These are phyloP conservation scores for Acer negundo DNA, from an alignment of 345 rosid genomes.

Conservation along the genomic window DNA sequence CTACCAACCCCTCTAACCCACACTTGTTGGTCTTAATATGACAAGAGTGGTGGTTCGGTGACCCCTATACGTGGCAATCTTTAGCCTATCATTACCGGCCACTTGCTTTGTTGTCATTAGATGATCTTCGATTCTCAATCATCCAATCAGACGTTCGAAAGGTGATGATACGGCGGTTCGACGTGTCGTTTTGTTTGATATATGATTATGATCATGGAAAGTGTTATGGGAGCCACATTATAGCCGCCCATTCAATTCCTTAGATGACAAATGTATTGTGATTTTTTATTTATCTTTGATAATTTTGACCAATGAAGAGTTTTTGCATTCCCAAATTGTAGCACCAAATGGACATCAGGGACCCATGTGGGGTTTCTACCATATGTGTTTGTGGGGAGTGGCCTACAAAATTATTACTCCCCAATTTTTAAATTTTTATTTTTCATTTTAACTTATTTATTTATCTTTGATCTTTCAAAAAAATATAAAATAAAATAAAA, in stretches of 20 bases:
- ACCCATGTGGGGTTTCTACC: conserved; percentile 25
- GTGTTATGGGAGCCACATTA: conserved; percentile 28
- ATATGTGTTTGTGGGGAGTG: conserved; percentile 9
- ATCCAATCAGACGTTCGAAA: conserved; percentile 17
- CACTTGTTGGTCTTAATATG: conserved; percentile 13
- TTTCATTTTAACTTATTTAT: no score
- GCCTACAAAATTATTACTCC: conserved; percentile 25
- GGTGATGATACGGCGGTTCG: conserved; percentile 14
- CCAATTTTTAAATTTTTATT: not conserved
- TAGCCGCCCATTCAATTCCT: conserved; percentile 43
- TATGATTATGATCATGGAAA: not conserved
- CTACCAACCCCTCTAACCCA: conserved; percentile 29
- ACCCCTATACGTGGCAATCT: conserved; percentile 22
- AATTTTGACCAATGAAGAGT: conserved; percentile 9
- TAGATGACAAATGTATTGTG: conserved; percentile 38
- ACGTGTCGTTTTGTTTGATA: no score
- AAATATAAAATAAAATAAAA: no score
- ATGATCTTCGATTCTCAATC: not conserved
- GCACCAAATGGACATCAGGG: conserved; percentile 33
- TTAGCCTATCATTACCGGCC: not conserved
- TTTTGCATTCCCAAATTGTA: conserved; percentile 20
- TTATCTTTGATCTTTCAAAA: no score
- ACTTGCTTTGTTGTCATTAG: conserved; percentile 22
- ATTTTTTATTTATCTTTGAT: not conserved
- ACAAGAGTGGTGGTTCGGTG: not conserved